Evolutionary conservation across 169 alveolate genomes (phyloP).

Genomic region (Theileria sp.): DNA sequence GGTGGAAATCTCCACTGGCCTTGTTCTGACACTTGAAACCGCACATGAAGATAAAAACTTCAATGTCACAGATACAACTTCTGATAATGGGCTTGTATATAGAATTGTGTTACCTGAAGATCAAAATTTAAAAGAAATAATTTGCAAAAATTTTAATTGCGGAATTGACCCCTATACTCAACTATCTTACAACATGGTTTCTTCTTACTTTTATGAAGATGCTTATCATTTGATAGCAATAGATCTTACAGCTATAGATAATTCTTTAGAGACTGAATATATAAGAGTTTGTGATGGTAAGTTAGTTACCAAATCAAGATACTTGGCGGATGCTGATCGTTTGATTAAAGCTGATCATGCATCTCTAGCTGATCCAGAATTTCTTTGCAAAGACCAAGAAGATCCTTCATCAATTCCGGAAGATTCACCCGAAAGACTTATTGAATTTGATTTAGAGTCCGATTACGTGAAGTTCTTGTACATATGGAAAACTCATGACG

Average conservation of each 20-base stretch:
- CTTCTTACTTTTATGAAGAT: neutral
- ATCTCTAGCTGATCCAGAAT: neutral
- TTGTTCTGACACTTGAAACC: neutral
- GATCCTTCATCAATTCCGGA: neutral
- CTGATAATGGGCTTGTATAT: neutral
- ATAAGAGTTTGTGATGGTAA: neutral
- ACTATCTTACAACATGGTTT: neutral
- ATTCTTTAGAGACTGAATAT: neutral
- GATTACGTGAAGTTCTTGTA: neutral
- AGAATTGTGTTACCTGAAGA: neutral
- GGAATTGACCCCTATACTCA: neutral
- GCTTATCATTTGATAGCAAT: neutral
- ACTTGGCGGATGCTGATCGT: neutral
- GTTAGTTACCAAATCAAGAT: neutral
- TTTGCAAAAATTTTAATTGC: neutral
- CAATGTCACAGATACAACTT: neutral
- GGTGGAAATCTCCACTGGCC: neutral
- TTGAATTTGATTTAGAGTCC: neutral
- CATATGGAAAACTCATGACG: neutral
- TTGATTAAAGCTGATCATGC: neutral
- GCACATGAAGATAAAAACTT: neutral
- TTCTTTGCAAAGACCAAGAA: neutral
- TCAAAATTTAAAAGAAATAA: too few species aligned
- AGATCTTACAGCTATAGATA: neutral
- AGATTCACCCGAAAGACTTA: neutral